Conservation (phyloP, 257 asterid genomes). For the Salvia rosmarinus region DNA sequence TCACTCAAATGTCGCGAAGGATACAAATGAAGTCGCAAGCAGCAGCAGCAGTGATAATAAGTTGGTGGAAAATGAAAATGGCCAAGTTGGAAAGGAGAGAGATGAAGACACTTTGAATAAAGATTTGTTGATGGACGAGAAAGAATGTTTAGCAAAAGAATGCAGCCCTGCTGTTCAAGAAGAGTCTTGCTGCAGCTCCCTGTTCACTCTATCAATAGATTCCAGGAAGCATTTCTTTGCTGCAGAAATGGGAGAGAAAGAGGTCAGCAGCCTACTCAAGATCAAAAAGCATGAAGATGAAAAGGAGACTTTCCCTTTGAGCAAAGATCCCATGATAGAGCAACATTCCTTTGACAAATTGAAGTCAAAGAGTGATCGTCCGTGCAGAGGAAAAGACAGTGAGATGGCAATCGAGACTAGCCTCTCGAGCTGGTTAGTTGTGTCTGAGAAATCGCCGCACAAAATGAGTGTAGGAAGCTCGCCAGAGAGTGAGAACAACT, state of each 20-base stretch:
- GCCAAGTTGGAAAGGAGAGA: constrained; percentile 7
- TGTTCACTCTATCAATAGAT: constrained; percentile 61
- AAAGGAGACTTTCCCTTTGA: constrained; percentile 44
- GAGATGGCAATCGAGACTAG: constrained; percentile 57
- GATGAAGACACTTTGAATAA: constrained; percentile 8
- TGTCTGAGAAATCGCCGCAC: constrained; percentile 37
- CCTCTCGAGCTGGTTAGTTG: constrained; percentile 74
- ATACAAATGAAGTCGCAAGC: not conserved
- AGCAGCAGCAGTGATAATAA: not conserved
- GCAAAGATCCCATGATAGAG: constrained; percentile 30
- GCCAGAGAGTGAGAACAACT: constrained; percentile 45
- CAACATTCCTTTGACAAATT: constrained; percentile 23
- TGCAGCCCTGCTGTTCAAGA: not conserved
- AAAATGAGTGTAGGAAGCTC: constrained; percentile 40
- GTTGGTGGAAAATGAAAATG: constrained; percentile 4
- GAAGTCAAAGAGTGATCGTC: not conserved
- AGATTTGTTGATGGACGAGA: not conserved
- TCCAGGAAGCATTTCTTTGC: constrained; percentile 41
- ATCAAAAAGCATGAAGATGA: constrained; percentile 24
- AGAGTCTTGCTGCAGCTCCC: constrained; percentile 52
- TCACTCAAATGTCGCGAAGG: constrained; percentile 1
- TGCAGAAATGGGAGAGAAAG: constrained; percentile 41
- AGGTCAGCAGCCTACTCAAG: constrained; percentile 47
- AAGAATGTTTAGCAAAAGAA: constrained; percentile 1
- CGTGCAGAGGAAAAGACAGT: constrained; percentile 14